Evolutionary conservation across 768 basidiomycete species (phyloP).

Genomic region (Tylopilus subfusipes): DNA sequence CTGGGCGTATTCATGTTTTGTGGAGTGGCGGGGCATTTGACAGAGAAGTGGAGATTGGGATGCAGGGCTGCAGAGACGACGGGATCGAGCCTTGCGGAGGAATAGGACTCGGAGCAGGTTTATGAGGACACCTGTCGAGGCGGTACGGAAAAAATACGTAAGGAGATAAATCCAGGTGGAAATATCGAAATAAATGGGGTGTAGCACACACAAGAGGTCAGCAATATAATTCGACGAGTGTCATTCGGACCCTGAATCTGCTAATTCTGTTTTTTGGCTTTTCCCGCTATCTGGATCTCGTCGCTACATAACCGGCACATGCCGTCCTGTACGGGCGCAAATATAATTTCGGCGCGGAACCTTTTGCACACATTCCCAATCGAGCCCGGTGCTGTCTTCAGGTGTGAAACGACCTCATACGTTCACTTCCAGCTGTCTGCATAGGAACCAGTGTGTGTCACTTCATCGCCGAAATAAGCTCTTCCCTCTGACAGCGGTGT

Average conservation of each 20-base stretch:
- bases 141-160: constrained; percentile 37
- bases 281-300: constrained; percentile 32
- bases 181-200: constrained; percentile 28
- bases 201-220: constrained; percentile 8
- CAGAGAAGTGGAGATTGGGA: not conserved
- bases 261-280: constrained; percentile 32
- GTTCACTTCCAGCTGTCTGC: constrained; percentile 5
- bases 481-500: not conserved
- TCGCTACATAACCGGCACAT: constrained; percentile 28
- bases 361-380: constrained; percentile 18
- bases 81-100: constrained; percentile 26
- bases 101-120: constrained; percentile 24
- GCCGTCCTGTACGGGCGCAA: constrained; percentile 27
- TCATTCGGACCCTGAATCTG: constrained; percentile 33
- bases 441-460: not conserved
- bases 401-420: constrained; percentile 21
- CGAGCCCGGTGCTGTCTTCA: constrained; percentile 4
- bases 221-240: constrained; percentile 29
- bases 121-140: constrained; percentile 37
- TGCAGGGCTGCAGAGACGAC: constrained; percentile 31
- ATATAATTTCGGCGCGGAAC: constrained; percentile 32
- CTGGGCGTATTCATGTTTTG: constrained; percentile 29
- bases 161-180: constrained; percentile 17
- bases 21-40: constrained; percentile 32
- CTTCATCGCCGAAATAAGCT: not conserved